Base-by-base conservation (phyloP, 352 stramenopile species). In the Phytophthora crassamura region DNA sequence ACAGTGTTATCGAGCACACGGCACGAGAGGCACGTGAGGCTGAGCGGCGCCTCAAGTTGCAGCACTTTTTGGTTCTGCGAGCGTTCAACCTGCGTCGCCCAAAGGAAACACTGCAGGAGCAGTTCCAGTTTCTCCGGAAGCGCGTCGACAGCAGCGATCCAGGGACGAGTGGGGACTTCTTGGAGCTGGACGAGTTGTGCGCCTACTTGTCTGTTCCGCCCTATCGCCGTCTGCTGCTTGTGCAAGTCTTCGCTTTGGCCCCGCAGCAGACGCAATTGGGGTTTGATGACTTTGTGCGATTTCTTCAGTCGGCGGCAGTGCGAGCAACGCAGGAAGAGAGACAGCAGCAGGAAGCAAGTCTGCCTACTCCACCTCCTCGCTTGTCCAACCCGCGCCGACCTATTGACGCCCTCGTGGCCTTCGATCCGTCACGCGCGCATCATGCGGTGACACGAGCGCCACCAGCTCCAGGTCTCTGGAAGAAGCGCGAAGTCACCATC, bases 401-500 rank as follows among this genome's bases (percentile, higher is more conserved):
- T 12, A 74, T 28, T 33, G n/a, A 67, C 10, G 58, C 51, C 12
- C 60, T 93, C 7, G 72, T 86, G 22, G 62, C 59, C 18, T 91
- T 91, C 52, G 64, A 78, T 50, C 63, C 67, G 7, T 73, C 78
- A 35, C 74, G 69, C 9, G 71, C 79, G 25, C 64, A 74, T 10
- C 59, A 67, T 11, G 72, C 71, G 10, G 81, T 88, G 22, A 56
- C 70, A 14, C 72, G 58, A 34, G 75, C 77, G 33, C 84, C 82
- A 7, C 77, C 81, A 2, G 80, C 82, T 4, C 83, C 85, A 7
- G 87, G 85, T 5, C 74, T 94, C 7, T 95, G 87, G 88, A 95
- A 94, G 66, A 95, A 95, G 49, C 84, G 88, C 22, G 86, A 95
- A 68, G 81, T 93, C 32, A 93, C 87, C 30, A 93, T 95, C 59